Evolutionary conservation across 805 yeast species (phyloP).

Genomic region (Yarrowia keelungensis): DNA sequence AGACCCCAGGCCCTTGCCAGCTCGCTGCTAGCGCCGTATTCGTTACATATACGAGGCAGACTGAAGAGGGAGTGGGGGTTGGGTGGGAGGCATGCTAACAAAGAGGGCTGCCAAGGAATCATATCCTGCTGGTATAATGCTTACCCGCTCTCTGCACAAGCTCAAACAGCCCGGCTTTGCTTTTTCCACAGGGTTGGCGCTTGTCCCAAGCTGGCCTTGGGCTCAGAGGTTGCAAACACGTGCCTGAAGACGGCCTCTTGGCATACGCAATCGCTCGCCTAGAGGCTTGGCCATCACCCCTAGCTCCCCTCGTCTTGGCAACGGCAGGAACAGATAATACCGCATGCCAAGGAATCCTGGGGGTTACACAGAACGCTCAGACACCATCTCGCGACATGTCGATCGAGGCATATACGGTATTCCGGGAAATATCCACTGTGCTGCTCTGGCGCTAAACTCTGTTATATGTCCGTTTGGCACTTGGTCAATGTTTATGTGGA

Average conservation of each 20-base stretch:
- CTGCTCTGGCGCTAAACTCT: slow-evolving; percentile 24
- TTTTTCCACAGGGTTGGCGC: slow-evolving; percentile 13
- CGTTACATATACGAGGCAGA: no score
- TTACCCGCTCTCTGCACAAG: neutral
- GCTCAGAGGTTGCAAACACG: neutral
- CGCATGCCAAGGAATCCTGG: no score
- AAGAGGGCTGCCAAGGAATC: slow-evolving; percentile 1
- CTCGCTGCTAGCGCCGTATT: neutral
- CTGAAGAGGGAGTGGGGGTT: neutral
- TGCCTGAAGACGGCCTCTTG: slow-evolving; percentile 5
- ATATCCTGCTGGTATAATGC: neutral
- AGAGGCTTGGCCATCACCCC: slow-evolving; percentile 9
- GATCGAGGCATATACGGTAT: slow-evolving; percentile 31
- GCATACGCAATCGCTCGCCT: neutral
- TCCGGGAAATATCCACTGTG: slow-evolving; percentile 25
- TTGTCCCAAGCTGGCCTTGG: neutral
- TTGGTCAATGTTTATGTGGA: neutral
- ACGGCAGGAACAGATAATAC: no score
- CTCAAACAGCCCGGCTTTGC: neutral
- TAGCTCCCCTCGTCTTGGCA: no score
- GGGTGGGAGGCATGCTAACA: neutral
- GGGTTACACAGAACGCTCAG: neutral
- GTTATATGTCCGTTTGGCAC: slow-evolving; percentile 24
- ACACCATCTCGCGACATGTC: slow-evolving; percentile 20
- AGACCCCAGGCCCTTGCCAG: neutral